A percentile compares a stretch with the other conserved stretches of the same genome.
phyloP scores from a whole-genome alignment of 1,284 basidiomycete species.

The Trichosporon ovoides region DNA sequence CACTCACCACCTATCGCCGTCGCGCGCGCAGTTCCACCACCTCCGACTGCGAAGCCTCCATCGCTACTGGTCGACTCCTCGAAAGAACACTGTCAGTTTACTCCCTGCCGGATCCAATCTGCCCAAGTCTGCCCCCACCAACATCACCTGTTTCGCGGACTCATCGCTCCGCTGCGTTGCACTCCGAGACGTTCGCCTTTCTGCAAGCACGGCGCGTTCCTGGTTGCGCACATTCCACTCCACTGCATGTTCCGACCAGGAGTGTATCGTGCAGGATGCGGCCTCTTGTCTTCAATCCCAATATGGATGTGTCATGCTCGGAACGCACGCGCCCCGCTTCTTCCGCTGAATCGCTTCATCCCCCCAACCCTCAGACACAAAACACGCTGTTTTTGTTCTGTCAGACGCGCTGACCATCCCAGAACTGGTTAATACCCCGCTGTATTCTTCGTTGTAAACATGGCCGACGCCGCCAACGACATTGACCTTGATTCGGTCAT shows the following conservation, averaged over 20 bases:
- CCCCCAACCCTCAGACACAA: neutral
- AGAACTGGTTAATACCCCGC: conserved; percentile 2
- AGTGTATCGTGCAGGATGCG: neutral
- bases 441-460: conserved; percentile 23
- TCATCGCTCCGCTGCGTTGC: neutral
- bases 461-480: conserved; percentile 57
- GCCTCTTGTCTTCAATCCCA: neutral
- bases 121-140: neutral
- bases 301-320: conserved; percentile 3
- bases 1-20: neutral
- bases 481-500: conserved; percentile 98
- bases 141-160: neutral
- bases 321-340: conserved; percentile 5
- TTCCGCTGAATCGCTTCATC: neutral
- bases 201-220: neutral
- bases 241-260: neutral
- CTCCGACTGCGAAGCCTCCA: neutral
- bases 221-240: neutral
- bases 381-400: neutral
- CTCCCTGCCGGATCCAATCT: neutral
- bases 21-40: neutral
- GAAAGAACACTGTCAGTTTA: neutral
- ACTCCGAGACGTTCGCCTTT: neutral
- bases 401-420: neutral
- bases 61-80: neutral